Evolutionary conservation across 192 early-diverging fungal genomes (phyloP), one percentile per base, ranked within the genome.

Genomic region (Coemansia sp.): DNA sequence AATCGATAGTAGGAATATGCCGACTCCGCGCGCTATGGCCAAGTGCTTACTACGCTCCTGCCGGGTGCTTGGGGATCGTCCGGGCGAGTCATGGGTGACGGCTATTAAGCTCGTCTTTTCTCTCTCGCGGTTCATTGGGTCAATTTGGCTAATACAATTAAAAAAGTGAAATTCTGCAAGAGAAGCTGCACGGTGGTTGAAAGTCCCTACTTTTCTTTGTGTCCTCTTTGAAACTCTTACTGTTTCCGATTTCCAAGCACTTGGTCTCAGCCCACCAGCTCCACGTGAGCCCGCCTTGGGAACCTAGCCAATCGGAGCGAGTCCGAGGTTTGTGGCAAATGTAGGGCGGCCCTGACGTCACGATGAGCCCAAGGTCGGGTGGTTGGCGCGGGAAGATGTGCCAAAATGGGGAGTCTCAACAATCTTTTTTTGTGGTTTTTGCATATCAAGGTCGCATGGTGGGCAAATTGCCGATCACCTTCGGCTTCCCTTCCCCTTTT

Each of bases 1-100:
- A 20, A 76, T 66, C 39, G 59, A n/a, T 25, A 76, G 64, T 42
- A 76, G 53, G 33, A 76, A 26, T 42, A 76, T 50, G 6, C 73
- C 68, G 3, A 70, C 18, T 0, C 50, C 35, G 26, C 68, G 68
- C 13, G 66, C 68, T 5, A 64, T 18, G 33, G 18, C 6, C 43
- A 76, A 23, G 37, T 63, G 58, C 20, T 59, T 13, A 34, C 34
- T 55, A 8, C 59, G 56, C 43, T 59, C 57, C 26, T 45, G 61
- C 59, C 11, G 63, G 39, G 23, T 16, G 31, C 33, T 14, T 55
- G 14, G 26, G 9, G 52, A 8, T 16, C 26, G 52, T 13, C 52
- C 52, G 7, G 52, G 52, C 25, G 52, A 7, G 26, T 55, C 52
- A 12, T 5, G 23, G 3, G 14, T 13, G 26, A 28, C 52, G 52